These are phyloP conservation scores for Corrigiola litoralis DNA, from an alignment of 179 eudicot species.

Conservation along the genomic window DNA sequence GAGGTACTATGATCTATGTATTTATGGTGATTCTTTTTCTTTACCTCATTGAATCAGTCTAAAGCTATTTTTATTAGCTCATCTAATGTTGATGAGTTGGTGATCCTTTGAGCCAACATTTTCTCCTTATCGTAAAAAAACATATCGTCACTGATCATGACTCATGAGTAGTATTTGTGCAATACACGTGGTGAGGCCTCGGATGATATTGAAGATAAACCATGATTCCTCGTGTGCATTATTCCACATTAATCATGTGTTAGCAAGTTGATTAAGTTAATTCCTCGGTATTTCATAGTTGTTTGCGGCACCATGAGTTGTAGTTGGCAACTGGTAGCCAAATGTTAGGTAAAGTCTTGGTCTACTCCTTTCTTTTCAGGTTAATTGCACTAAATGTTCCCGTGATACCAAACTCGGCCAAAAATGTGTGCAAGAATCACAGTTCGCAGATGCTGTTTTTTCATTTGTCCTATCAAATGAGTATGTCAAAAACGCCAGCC, in stretches of 20 bases:
- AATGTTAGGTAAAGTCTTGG: conserved; percentile 14
- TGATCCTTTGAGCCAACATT: no score
- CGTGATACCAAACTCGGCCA: neutral
- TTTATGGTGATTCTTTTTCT: no score
- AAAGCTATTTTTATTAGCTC: no score
- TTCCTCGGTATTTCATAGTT: neutral
- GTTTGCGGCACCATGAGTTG: neutral
- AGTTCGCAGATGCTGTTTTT: neutral
- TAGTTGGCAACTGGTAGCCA: conserved; percentile 11
- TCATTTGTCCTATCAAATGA: neutral
- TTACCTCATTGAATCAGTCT: no score
- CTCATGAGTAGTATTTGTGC: no score
- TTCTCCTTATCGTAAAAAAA: no score
- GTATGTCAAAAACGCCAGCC: neutral
- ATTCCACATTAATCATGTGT: conserved; percentile 5
- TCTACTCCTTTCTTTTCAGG: neutral
- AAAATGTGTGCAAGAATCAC: neutral
- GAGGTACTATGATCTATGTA: no score
- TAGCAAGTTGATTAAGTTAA: neutral
- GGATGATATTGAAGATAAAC: neutral
- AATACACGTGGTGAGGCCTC: no score
- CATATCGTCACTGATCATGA: no score
- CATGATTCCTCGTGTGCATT: neutral
- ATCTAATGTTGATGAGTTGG: no score
- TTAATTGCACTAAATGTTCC: neutral